Evolutionary conservation across 331 rosid genomes (phyloP), one percentile per base, ranked within the genome.

Genomic region (Ulmus americana): DNA sequence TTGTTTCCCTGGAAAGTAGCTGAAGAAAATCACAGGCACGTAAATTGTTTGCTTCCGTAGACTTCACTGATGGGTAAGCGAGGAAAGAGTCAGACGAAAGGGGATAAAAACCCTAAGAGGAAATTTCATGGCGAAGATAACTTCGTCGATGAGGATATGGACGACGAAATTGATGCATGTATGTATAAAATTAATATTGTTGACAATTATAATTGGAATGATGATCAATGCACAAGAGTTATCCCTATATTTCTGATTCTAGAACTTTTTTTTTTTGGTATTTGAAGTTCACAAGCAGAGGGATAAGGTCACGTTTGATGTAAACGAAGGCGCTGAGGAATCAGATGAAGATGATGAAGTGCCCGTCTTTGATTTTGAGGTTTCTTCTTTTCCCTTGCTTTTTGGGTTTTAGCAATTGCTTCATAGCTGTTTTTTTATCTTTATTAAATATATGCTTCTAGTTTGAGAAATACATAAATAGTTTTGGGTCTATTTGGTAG

Each of bases 151-250:
- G 82, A 83, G 38, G 88, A 82, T 57, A 84, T 90, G 87, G 89
- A 87, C 62, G 95, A 90, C 57, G 95, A 87, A 61, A 81, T 90
- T 61, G 97, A 90, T 77, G 79, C 84, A 15, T 90, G 97, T 90
- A 83, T 70, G 70, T 69, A 28, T 9, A 28, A 0, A 28, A 28
- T 28, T 28, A 28, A 28, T 14, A 6, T 28, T 12, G 14, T 11
- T 28, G 40, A 13, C n/a, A 8, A 10, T 45, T 10, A 45, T 45
- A 45, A 45, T 28, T 28, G 3, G 35, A 28, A 1, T 28, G 35
- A 28, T 28, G 35, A 45, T 0, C 50, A 45, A 45, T 5, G 10
- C 3, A 4, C 13, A 5, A 45, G 13, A 45, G 50, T 45, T 13
- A 45, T 45, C 50, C 13, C 14, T 39, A 50, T 20, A 12, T 6